Base-by-base conservation (phyloP, 169 alveolate species). In the Cryptosporidium sp. region DNA sequence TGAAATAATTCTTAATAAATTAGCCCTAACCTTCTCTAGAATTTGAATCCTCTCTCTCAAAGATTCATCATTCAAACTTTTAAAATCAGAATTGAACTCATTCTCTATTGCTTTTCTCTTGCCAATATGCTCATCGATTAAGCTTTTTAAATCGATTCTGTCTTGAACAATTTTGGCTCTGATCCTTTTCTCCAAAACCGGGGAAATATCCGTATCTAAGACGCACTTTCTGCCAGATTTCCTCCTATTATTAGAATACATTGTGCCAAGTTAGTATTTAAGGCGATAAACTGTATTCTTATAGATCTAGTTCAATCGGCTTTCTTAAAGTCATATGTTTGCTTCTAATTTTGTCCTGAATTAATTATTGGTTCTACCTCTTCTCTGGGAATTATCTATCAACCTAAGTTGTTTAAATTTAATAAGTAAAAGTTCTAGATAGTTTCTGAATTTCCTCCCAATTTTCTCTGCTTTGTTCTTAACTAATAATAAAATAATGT, bases 241-340 rank as follows among this genome's bases (percentile, higher is more conserved):
- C 35, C 75, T 80, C 51, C 89, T 69, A 65, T 58, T 80, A n/a
- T 26, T 62, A 7, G 89, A 44, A 23, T 61, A 65, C 89, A 80
- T 80, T 16, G 35, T 26, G 2, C 35, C 67, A 56, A 56, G 14
- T 16, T 9, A n/a, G 14, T n/a, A 12, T 9, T 21, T n/a, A 10
- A 21, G 18, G 29, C 37, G 14, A 26, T 56, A 56, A n/a, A 56
- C 12, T 2, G 6, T 56, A 56, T 26, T 1, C 35, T 56, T 56
- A 21, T 5, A 56, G 23, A 10, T 26, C 67, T 7, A 56, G 29
- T 56, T 26, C 67, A 26, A 5, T 21, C 1, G 67, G 12, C 67
- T 8, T 23, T 23, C 35, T n/a, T 23, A 56, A 53, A 56, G 10
- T 56, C 37, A 56, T 56, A 56, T 3, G 67, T 26, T 26, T n/a